Percentiles rank a stretch among this genome's conserved stretches.
These are phyloP conservation scores for Ophiostoma triangulosporum DNA, from an alignment of 2,329 filamentous ascomycete species.

Conservation along the genomic window DNA sequence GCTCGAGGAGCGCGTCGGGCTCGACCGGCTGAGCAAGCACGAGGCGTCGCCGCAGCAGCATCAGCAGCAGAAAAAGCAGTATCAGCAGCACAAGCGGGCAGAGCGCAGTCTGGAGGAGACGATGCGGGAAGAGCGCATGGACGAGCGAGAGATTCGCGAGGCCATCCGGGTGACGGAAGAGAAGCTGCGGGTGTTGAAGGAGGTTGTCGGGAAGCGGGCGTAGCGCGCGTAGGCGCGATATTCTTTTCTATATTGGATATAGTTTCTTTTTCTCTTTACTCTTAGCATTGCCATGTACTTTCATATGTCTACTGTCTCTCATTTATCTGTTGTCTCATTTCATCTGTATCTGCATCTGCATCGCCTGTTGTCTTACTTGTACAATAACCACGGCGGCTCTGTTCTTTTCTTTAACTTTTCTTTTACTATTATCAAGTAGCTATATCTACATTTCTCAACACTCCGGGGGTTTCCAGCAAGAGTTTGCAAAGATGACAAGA, in stretches of 20 bases:
- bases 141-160: constrained; percentile 60
- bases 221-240: background rate
- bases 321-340: too few relatives aligned
- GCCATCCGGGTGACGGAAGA: constrained; percentile 80
- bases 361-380: too few relatives aligned
- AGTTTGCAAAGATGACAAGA: too few relatives aligned
- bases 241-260: too few relatives aligned
- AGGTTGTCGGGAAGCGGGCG: constrained; percentile 46
- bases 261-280: background rate
- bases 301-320: too few relatives aligned
- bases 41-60: constrained; percentile 7
- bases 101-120: constrained; percentile 39
- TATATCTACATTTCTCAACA: too few relatives aligned
- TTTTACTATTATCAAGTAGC: too few relatives aligned
- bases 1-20: constrained; percentile 73
- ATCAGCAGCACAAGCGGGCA: background rate
- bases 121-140: constrained; percentile 47
- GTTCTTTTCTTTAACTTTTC: too few relatives aligned
- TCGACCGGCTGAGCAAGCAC: constrained; percentile 39
- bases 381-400: too few relatives aligned
- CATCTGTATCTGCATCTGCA: too few relatives aligned
- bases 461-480: too few relatives aligned
- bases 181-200: constrained; percentile 62
- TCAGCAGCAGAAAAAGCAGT: background rate
- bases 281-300: too few relatives aligned